Base-by-base conservation (phyloP, 129 eudicot genomes). In the Pseudognaphalium luteoalbum region DNA sequence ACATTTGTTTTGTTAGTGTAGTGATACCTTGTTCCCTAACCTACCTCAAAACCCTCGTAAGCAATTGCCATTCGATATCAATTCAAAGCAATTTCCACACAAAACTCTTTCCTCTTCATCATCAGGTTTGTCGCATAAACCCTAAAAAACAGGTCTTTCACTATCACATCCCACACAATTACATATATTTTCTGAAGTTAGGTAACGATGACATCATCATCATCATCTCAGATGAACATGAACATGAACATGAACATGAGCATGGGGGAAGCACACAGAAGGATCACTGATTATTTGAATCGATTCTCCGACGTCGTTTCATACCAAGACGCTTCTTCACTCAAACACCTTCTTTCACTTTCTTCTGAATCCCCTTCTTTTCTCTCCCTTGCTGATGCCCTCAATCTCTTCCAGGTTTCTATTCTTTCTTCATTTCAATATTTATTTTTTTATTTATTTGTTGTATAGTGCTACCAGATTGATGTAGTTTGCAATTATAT, bases 241-340 rank as follows among this genome's bases (percentile, higher is more conserved):
- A 25, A 25, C 28, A 25, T 25, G 28, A 25, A 25, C 28, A 25
- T 25, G 28, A 25, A 1, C 57, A 39, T 95, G 72, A 95, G 99
- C 88, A 91, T 91, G 97, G 99, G 99, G 17, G 97, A 95, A 82
- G 90, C 97, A 25, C 92, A 95, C 89, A 76, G 90, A 68, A 78
- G 96, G 67, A 91, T 95, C 44, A 84, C 86, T 5, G 97, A 91
- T 4, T 95, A 87, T 86, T 76, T 95, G 3, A 89, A 82, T 71
- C 85, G 83, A 60, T 95, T 95, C 85, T 76, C 84, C 78, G 97
- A 91, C 74, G 92, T 94, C 85, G 87, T 95, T 81, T 80, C 94
- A 4, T 85, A 81, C 50, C 99, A 95, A 84, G 94, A 95, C 77
- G 92, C 88, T 12, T 20, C 89, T 39, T 77, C 97, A 61, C 89